phyloP scores from a whole-genome alignment of 2,329 filamentous ascomycete species.

The Magnaporthiopsis incrustans region DNA sequence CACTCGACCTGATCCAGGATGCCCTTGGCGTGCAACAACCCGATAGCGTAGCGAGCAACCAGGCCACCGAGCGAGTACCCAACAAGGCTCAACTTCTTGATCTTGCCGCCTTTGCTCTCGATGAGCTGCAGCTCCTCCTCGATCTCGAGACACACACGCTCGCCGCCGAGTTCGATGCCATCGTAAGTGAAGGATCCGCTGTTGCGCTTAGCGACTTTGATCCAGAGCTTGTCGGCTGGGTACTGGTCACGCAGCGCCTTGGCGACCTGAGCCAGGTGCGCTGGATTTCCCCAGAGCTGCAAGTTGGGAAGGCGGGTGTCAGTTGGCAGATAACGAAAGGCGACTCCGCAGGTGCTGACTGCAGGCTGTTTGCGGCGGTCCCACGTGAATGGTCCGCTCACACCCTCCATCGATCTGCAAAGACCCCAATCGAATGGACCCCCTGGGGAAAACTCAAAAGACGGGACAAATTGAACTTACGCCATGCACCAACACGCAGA shows the following conservation, averaged over 20 bases:
- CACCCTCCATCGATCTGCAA: no score
- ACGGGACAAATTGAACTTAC: slow-evolving; percentile 35
- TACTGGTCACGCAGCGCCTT: slow-evolving; percentile 55
- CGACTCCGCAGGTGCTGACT: no score
- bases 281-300: slow-evolving; percentile 71
- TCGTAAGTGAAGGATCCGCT: slow-evolving; percentile 65
- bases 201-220: slow-evolving; percentile 66
- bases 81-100: slow-evolving; percentile 76
- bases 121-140: slow-evolving; percentile 53
- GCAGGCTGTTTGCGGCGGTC: no score
- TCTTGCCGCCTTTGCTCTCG: slow-evolving; percentile 55
- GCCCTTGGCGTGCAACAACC: slow-evolving; percentile 73
- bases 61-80: slow-evolving; percentile 88
- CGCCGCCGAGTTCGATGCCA: slow-evolving; percentile 59
- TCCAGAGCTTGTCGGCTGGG: slow-evolving; percentile 55
- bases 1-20: slow-evolving; percentile 73
- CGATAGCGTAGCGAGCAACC: slow-evolving; percentile 78
- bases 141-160: slow-evolving; percentile 59
- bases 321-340: neutral
- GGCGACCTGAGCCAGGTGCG: slow-evolving; percentile 61
- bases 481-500: slow-evolving; percentile 71
- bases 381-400: no score
- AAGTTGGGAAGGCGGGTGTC: slow-evolving; percentile 11
- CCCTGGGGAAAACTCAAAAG: slow-evolving; percentile 4
- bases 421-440: no score